Conservation (phyloP, 768 basidiomycete genomes). For the Pisolithus microcarpus region DNA sequence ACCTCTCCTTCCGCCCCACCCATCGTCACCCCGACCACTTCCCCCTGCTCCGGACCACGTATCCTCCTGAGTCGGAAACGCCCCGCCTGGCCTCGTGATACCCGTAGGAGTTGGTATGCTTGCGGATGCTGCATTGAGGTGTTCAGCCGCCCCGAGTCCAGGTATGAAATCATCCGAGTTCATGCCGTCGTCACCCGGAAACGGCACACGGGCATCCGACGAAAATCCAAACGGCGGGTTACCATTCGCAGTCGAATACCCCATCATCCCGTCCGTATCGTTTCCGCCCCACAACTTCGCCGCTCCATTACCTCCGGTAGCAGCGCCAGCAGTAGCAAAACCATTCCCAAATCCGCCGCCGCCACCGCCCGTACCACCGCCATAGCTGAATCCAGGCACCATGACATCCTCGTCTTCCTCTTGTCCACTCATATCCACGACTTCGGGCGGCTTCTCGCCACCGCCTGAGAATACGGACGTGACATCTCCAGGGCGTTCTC, state of each 20-base stretch:
- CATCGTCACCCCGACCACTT: slow-evolving; percentile 30
- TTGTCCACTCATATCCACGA: slow-evolving; percentile 46
- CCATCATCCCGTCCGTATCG: not conserved
- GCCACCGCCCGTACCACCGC: slow-evolving; percentile 23
- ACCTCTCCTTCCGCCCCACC: slow-evolving; percentile 28
- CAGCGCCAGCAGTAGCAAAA: slow-evolving; percentile 2
- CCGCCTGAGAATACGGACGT: slow-evolving; percentile 72
- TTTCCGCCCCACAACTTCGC: slow-evolving; percentile 31
- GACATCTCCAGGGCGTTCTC: slow-evolving; percentile 81
- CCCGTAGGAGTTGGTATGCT: no score
- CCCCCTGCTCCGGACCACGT: slow-evolving; percentile 33
- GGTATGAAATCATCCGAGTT: slow-evolving; percentile 58
- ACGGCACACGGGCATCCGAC: slow-evolving; percentile 16
- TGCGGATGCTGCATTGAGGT: slow-evolving; percentile 4
- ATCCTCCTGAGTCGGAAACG: slow-evolving; percentile 47
- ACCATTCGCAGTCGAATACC: not conserved
- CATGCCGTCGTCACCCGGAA: slow-evolving; percentile 21
- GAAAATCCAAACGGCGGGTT: slow-evolving; percentile 9
- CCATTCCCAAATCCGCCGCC: slow-evolving; percentile 18
- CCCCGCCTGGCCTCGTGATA: slow-evolving; percentile 23
- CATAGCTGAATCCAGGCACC: slow-evolving; percentile 67
- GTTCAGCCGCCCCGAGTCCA: slow-evolving; percentile 44
- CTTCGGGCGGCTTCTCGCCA: slow-evolving; percentile 78
- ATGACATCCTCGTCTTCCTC: slow-evolving; percentile 72
- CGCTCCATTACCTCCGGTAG: slow-evolving; percentile 36